Conservation (phyloP, 495 filamentous ascomycete species). For the Aspergillus haitiensis region DNA sequence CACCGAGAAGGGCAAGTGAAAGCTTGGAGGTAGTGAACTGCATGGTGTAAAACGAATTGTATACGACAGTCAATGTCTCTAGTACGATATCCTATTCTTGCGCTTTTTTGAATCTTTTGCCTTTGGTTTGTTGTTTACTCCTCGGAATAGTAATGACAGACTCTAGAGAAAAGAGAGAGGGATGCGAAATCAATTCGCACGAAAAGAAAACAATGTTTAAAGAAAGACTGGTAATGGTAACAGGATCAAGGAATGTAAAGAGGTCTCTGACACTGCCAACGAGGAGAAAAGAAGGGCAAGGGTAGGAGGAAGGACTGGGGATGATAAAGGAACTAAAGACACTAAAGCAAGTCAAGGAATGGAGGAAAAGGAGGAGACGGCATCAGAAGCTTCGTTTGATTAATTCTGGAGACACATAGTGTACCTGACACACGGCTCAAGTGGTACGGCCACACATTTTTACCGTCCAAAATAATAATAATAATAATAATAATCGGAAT, state of each 20-base stretch:
- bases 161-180: constrained; percentile 20
- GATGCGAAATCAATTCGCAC: constrained; percentile 53
- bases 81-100: background rate
- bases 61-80: constrained; percentile 33
- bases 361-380: background rate
- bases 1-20: constrained; percentile 48
- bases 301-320: constrained; percentile 15
- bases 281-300: constrained; percentile 18
- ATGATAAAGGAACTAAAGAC: constrained; percentile 1
- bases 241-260: constrained; percentile 29
- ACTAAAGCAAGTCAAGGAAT: background rate
- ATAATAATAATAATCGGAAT: constrained; percentile 4
- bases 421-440: constrained; percentile 16
- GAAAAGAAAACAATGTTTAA: constrained; percentile 26
- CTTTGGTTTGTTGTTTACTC: constrained; percentile 4
- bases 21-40: constrained; percentile 46
- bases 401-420: constrained; percentile 20
- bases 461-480: constrained; percentile 1
- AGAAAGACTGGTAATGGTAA: constrained; percentile 40
- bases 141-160: constrained; percentile 13
- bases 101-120: constrained; percentile 1
- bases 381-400: constrained; percentile 14
- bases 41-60: constrained; percentile 30
- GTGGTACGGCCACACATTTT: background rate
- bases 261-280: constrained; percentile 32